phyloP scores from a whole-genome alignment of 768 basidiomycete genomes.

The Podaxis sp. region DNA sequence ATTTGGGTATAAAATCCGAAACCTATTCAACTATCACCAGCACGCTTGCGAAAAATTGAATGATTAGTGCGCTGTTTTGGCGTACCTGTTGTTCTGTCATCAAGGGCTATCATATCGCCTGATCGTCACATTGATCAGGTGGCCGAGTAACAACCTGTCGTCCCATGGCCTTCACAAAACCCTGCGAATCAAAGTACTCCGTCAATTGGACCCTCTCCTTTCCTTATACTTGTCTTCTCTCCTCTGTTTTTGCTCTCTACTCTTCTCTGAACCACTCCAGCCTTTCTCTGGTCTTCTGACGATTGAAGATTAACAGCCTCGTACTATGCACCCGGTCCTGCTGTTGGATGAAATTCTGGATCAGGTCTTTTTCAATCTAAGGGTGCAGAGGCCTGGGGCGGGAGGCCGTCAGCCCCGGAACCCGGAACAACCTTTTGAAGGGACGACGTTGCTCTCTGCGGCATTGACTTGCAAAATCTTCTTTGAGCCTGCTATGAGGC shows the following conservation, averaged over 20 bases:
- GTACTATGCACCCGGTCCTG: neutral
- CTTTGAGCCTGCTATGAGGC: conserved; percentile 4
- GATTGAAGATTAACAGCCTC: neutral
- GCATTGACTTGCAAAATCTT: neutral
- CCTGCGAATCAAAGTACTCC: neutral
- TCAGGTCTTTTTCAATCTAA: neutral
- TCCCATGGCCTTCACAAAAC: neutral
- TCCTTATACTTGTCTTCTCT: neutral
- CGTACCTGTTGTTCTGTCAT: neutral
- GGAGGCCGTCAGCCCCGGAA: neutral
- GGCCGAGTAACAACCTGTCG: neutral
- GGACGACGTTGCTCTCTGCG: neutral
- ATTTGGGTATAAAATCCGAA: neutral
- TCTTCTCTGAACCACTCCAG: neutral
- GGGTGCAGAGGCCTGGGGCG: neutral
- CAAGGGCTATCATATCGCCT: conserved; percentile 1
- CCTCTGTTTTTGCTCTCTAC: neutral
- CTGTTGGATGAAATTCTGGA: conserved; percentile 1
- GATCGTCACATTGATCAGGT: conserved; percentile 4
- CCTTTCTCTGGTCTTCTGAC: neutral
- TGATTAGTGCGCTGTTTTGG: neutral
- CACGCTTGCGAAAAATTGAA: neutral
- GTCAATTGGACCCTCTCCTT: neutral
- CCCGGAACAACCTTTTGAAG: neutral
- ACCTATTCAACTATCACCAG: neutral